Conservation (phyloP, 768 basidiomycete species). For the Clitopilus hobsonii region DNA sequence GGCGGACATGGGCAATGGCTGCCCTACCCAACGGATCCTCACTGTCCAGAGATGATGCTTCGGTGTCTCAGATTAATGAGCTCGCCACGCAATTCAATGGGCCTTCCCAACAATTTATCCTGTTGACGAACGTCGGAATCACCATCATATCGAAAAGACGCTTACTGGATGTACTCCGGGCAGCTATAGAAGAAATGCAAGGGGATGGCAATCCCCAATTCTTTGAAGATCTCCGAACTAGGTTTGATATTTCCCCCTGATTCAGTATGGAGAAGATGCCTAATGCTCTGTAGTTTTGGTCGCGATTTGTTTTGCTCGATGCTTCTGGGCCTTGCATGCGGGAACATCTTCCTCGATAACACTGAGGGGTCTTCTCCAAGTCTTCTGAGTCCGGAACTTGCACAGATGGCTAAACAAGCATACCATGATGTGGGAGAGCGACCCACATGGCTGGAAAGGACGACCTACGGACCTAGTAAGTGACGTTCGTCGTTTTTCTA, state of each 20-base stretch:
- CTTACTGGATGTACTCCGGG: conserved; percentile 79
- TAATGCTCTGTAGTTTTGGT: conserved; percentile 63
- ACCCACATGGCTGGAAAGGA: conserved; percentile 76
- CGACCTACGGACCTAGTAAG: conserved; percentile 72
- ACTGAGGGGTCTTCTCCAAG: conserved; percentile 46
- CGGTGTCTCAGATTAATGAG: too few species aligned
- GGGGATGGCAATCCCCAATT: conserved; percentile 71
- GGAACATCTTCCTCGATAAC: conserved; percentile 73
- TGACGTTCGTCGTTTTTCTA: not conserved
- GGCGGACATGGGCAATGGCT: conserved; percentile 82
- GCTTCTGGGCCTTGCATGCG: conserved; percentile 81
- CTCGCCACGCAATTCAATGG: too few species aligned
- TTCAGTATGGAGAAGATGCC: too few species aligned
- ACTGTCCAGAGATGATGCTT: conserved; percentile 29
- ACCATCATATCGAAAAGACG: conserved; percentile 78
- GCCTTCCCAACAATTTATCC: conserved; percentile 73
- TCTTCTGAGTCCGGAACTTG: conserved; percentile 56
- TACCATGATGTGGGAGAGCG: conserved; percentile 85
- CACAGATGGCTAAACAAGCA: conserved; percentile 72
- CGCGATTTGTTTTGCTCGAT: conserved; percentile 91
- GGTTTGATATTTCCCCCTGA: conserved; percentile 46
- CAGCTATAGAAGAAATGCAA: conserved; percentile 78
- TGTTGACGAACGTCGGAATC: conserved; percentile 83
- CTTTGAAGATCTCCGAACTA: conserved; percentile 80
- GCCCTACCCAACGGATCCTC: conserved; percentile 34